Base-by-base conservation (phyloP, 345 rosid species). In the Ceriops tagal region DNA sequence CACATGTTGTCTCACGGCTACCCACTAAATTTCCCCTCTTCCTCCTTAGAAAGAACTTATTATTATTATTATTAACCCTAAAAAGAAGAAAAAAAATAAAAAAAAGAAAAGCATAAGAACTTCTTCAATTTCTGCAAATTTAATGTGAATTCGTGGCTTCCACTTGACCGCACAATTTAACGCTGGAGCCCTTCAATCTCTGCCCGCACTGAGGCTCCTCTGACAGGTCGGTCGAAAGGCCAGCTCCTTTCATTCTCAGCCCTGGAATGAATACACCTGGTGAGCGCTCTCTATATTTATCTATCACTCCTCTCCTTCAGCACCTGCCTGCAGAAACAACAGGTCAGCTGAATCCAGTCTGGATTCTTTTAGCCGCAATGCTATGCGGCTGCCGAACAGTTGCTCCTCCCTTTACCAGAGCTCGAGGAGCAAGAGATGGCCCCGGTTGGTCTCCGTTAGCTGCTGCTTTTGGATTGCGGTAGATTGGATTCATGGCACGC, bases 361-460 rank as follows among this genome's bases (percentile, higher is more conserved):
- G 0, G 88, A 80, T 74, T 92, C 98, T 71, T 83, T 92, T 31
- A 0, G 69, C 75, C 0, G 80, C 70, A 4, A 87, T 83, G 30
- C 83, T 4, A 5, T 31, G 34, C 34, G 79, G 7, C 89, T 84
- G 37, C 84, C 73, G 57, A 83, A 85, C 24, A 82, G 75, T 43
- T 83, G 80, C 75, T 96, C 98, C 49, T 96, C 98, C 77, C 99
- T 82, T 70, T 92, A 92, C 98, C 98, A 89, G 37, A 92, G 81
- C 76, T 96, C 90, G 62, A 92, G 81, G 24, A 92, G 99, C 76
- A 96, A 79, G 27, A 92, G 82, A 72, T 96, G 98, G 51, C 26
- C 26, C 26, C 26, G 26, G 26, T 24, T 98, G 77, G 92, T 96
- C 68, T 96, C 98, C 74, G 83, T 81, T 28, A 90, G 57, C n/a